Base-by-base conservation (phyloP, 1,139 yeast genomes). In the Suhomyces atakaporum region DNA sequence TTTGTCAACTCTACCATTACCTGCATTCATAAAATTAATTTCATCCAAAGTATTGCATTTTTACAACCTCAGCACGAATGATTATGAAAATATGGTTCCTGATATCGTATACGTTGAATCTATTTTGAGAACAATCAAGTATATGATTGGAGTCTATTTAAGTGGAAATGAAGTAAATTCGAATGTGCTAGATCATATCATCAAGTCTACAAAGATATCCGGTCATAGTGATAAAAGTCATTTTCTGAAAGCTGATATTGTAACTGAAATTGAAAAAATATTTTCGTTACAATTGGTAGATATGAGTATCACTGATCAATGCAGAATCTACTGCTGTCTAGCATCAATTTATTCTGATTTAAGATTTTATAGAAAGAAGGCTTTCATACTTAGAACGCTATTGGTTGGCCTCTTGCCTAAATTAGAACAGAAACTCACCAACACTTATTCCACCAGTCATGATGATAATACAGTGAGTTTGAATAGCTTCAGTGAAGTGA, bases 101-200 rank as follows among this genome's bases (percentile, higher is more conserved):
- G 92, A 84, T 44, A 61, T 84, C 3, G 90, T 89, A 0, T 85
- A 81, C 47, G 80, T 86, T 29, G 96, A 88, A 46, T 72, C 84
- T 3, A 66, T 84, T 4, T 51, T 89, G 26, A 69, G 96, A 38
- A 75, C 75, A 33, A 63, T 84, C 20, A 79, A 78, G 41, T 71
- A 86, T 37, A 73, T 85, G 73, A 71, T 83, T 1, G 59, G 71
- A 8, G 62, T 81, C 5, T 72, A 73, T 42, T 56, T 73, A 10
- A 49, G 55, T 5, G 80, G 81, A 4, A 70, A 75, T 9, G 80
- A 75, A n/a, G 25, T 38, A 12, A 33, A 30, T 10, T 23, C 43
- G 3, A 21, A 27, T 8, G 23, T 38, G 12, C 36, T 43, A 13
- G 40, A 41, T 18, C 38, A 28, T n/a, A 31, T 53, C 27, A 54